Evolutionary conservation across 495 filamentous ascomycete species (phyloP).

Genomic region (Letharia lupina): DNA sequence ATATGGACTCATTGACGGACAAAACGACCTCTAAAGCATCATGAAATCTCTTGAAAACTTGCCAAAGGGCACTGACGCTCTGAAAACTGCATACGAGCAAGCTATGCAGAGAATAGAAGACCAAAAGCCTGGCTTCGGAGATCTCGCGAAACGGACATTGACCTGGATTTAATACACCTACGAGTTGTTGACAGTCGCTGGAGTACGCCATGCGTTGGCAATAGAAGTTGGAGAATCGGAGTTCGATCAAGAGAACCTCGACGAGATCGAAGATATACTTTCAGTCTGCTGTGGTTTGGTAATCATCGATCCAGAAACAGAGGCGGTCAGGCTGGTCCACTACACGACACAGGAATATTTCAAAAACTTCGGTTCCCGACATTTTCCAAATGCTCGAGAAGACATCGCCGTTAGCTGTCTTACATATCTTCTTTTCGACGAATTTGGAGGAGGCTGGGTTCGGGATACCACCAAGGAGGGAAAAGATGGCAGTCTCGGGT

Average conservation of each 20-base stretch:
- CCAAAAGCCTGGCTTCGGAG: conserved; percentile 3
- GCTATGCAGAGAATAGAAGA: conserved; percentile 22
- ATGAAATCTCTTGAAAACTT: conserved; percentile 17
- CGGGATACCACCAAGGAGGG: neutral
- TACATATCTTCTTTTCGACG: conserved; percentile 1
- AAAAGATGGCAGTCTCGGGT: neutral
- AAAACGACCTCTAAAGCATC: conserved; percentile 19
- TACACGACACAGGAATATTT: conserved; percentile 26
- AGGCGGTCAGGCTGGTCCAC: conserved; percentile 23
- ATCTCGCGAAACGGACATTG: conserved; percentile 15
- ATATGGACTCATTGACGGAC: conserved; percentile 25
- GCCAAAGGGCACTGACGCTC: conserved; percentile 16
- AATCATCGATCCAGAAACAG: conserved; percentile 7
- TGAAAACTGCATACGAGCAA: conserved; percentile 24
- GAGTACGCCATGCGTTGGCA: conserved; percentile 26
- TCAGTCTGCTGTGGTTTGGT: conserved; percentile 26
- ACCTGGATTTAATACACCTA: conserved; percentile 23
- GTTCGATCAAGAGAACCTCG: conserved; percentile 23
- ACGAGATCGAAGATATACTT: conserved; percentile 15
- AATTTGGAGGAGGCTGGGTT: neutral
- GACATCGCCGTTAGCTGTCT: conserved; percentile 5
- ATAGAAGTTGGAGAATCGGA: conserved; percentile 17
- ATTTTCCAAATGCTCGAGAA: conserved; percentile 3
- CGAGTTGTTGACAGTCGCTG: conserved; percentile 9
- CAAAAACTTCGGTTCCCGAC: neutral